These are phyloP conservation scores for Leccinum pachyderme DNA, from an alignment of 1,284 basidiomycete genomes.

Conservation along the genomic window DNA sequence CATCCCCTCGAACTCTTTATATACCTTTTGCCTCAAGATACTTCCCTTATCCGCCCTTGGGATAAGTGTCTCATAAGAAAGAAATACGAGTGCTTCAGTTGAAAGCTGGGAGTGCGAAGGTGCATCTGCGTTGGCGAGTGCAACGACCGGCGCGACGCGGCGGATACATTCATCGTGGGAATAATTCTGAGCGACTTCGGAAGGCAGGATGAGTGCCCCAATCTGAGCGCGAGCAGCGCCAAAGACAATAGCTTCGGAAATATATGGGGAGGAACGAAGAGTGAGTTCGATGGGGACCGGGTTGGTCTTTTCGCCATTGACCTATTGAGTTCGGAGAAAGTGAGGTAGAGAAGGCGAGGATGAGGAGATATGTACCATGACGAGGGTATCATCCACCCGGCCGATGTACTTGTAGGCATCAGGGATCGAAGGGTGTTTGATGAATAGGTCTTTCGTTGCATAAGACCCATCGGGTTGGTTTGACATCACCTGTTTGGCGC, in stretches of 20 bases:
- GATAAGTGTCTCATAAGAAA: constrained; percentile 41
- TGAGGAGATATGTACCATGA: constrained; percentile 30
- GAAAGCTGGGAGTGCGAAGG: constrained; percentile 53
- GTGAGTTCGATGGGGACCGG: constrained; percentile 47
- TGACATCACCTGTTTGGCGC: background rate
- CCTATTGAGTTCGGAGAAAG: constrained; percentile 7
- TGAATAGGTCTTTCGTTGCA: constrained; percentile 52
- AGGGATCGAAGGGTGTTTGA: constrained; percentile 42
- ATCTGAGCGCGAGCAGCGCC: background rate
- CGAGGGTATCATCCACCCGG: constrained; percentile 58
- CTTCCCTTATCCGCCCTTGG: constrained; percentile 48
- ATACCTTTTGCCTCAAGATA: constrained; percentile 43
- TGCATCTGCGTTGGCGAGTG: constrained; percentile 48
- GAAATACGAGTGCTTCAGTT: constrained; percentile 50
- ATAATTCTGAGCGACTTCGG: constrained; percentile 39
- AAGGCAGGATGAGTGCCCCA: too few species aligned
- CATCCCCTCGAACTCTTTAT: constrained; percentile 47
- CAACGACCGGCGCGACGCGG: constrained; percentile 47
- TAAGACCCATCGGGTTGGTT: constrained; percentile 60
- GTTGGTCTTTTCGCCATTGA: constrained; percentile 58
- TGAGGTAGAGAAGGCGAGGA: background rate
- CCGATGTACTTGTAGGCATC: constrained; percentile 56
- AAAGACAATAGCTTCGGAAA: constrained; percentile 54
- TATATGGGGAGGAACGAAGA: constrained; percentile 43
- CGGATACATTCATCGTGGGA: constrained; percentile 39